These are phyloP conservation scores for Arthrobotrys megalospora DNA, from an alignment of 2,329 filamentous ascomycete genomes.

Conservation along the genomic window DNA sequence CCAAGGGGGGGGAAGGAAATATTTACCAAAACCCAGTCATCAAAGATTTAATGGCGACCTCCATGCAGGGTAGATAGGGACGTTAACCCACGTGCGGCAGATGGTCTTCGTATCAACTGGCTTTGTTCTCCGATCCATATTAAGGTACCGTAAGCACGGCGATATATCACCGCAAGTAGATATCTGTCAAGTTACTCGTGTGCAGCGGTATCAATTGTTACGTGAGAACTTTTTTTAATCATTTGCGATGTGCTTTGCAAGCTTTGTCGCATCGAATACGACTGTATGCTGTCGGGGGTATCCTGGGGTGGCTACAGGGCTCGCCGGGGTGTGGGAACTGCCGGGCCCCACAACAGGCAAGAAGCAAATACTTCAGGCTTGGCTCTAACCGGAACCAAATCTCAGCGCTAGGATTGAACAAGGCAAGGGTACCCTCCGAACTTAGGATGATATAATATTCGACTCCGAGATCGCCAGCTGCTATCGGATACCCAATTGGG, in stretches of 20 bases:
- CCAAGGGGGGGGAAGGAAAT: neutral
- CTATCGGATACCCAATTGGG: neutral
- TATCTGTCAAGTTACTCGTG: neutral
- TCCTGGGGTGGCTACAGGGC: neutral
- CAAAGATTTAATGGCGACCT: neutral
- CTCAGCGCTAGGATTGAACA: neutral
- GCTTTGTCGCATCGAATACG: constrained; percentile 7
- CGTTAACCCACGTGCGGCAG: neutral
- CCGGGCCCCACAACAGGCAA: constrained; percentile 6
- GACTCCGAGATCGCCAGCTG: constrained; percentile 11
- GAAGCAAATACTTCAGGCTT: constrained; percentile 2
- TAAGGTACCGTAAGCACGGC: constrained; percentile 22
- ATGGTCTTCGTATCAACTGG: neutral
- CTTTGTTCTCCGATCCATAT: constrained; percentile 5
- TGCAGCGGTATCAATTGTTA: neutral
- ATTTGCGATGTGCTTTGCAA: neutral
- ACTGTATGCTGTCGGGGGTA: neutral
- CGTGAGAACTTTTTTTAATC: neutral
- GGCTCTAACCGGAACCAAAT: neutral
- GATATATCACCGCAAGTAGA: neutral
- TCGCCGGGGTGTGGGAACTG: neutral
- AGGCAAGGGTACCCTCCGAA: constrained; percentile 17
- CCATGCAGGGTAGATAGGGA: neutral
- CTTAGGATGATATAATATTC: constrained; percentile 24
- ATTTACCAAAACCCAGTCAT: neutral